These are phyloP conservation scores for Serendipita vermifera DNA, from an alignment of 768 basidiomycete genomes.

Conservation along the genomic window DNA sequence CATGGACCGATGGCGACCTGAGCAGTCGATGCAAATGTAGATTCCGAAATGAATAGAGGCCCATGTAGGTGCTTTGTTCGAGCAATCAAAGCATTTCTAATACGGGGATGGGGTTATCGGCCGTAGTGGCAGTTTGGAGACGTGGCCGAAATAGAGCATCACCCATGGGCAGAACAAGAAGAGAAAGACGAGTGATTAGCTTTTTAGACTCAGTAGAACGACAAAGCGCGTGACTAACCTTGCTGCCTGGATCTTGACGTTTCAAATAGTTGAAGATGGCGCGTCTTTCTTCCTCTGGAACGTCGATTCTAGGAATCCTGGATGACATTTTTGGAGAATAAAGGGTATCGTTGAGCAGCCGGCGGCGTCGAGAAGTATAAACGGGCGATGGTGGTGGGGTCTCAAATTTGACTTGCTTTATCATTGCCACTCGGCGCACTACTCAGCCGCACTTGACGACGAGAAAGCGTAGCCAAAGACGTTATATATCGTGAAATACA, in stretches of 20 bases:
- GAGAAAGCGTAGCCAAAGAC: no score
- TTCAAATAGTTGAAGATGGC: neutral
- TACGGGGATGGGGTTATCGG: neutral
- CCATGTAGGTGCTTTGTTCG: constrained; percentile 95
- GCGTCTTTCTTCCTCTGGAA: neutral
- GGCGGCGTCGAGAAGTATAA: no score
- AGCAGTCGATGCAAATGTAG: constrained; percentile 97
- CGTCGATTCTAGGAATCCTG: neutral
- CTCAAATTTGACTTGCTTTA: no score
- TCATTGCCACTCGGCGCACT: no score
- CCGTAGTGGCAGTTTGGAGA: neutral
- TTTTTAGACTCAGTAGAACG: neutral
- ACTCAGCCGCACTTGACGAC: no score
- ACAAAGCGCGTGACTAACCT: neutral
- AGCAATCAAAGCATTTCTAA: constrained; percentile 88
- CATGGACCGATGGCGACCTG: constrained; percentile 87
- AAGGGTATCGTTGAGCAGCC: no score
- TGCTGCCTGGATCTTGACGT: neutral
- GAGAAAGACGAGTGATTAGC: neutral
- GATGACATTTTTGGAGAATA: neutral
- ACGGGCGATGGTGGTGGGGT: no score
- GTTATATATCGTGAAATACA: no score
- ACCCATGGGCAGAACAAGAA: neutral
- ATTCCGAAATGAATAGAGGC: constrained; percentile 91
- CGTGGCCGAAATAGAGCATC: neutral